Evolutionary conservation across 352 stramenopile genomes (phyloP).

Genomic region (Phytophthora sp.): DNA sequence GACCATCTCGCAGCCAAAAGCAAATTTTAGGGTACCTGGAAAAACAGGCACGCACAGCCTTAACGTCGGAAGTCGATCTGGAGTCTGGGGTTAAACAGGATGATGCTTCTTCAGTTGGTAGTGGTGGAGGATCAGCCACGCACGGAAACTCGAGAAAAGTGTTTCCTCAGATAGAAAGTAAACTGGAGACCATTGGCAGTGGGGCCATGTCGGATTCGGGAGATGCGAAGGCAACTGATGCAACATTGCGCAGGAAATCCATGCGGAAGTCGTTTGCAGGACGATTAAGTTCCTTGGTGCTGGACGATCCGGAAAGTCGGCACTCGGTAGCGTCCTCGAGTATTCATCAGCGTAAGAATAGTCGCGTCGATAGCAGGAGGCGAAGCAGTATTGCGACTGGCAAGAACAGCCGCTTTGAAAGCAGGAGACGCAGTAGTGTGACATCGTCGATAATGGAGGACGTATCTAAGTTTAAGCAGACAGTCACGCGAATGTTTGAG

Average conservation of each 20-base stretch:
- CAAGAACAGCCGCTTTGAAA: constrained; percentile 15
- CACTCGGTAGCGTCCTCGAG: constrained; percentile 5
- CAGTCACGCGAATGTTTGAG: constrained; percentile 46
- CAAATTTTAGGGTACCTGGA: constrained; percentile 29
- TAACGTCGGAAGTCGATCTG: constrained; percentile 1
- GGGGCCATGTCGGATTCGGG: constrained; percentile 9
- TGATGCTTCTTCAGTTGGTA: not conserved
- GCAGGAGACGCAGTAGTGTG: constrained; percentile 29
- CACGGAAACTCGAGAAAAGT: constrained; percentile 25
- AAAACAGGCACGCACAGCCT: constrained; percentile 20
- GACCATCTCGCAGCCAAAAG: constrained; percentile 15
- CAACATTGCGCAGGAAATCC: constrained; percentile 6
- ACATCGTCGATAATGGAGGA: constrained; percentile 35
- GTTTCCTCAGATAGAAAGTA: constrained; percentile 19
- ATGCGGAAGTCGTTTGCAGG: constrained; percentile 18
- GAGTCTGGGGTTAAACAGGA: not conserved
- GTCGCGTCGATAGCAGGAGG: constrained; percentile 8
- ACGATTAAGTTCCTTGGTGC: constrained; percentile 19
- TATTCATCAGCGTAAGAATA: constrained; percentile 8
- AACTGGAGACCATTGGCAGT: constrained; percentile 16
- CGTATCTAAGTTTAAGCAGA: constrained; percentile 41
- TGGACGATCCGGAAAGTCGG: constrained; percentile 8
- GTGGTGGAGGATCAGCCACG: not conserved
- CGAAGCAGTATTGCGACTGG: constrained; percentile 6
- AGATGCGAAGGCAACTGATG: not conserved